A percentile compares a stretch with the other conserved stretches of the same genome.
phyloP scores from a whole-genome alignment of 164 flowering plant genomes.

The Akebia trifoliata region DNA sequence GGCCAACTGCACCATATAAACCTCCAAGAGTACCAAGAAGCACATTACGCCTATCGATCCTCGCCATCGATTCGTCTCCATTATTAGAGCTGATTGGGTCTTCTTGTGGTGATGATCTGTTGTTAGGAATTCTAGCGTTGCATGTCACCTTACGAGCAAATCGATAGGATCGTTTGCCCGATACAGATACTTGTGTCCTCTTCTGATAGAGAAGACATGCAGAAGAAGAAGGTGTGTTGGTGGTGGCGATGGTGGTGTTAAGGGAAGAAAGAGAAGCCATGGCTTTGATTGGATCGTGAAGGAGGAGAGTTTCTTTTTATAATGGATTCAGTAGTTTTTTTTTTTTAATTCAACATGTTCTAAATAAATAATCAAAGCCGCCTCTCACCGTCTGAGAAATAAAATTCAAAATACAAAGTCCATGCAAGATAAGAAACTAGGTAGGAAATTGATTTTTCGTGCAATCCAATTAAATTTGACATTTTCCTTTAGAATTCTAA shows the following conservation, averaged over 20 bases:
- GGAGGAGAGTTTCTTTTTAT: neutral
- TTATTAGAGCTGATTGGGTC: too few relatives aligned
- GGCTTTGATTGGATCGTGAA: neutral
- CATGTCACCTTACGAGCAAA: constrained; percentile 1
- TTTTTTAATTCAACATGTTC: too few relatives aligned
- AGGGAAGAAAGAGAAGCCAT: constrained; percentile 13
- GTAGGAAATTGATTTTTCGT: too few relatives aligned
- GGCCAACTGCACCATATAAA: constrained; percentile 29
- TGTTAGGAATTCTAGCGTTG: neutral
- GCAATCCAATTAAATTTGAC: too few relatives aligned
- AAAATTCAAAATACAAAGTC: too few relatives aligned
- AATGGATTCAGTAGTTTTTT: too few relatives aligned
- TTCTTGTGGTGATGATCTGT: too few relatives aligned
- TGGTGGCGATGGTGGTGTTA: neutral
- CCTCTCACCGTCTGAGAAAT: too few relatives aligned
- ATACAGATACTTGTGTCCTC: neutral
- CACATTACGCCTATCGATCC: constrained; percentile 40
- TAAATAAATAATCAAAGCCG: too few relatives aligned
- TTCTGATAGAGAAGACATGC: neutral
- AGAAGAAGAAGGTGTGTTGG: neutral
- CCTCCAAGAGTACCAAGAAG: constrained; percentile 56
- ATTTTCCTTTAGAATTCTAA: too few relatives aligned
- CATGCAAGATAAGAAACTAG: too few relatives aligned
- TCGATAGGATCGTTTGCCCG: neutral
- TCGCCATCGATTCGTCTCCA: neutral